Conservation (phyloP, 306 rosid genomes). For the Citrullus colocynthis region DNA sequence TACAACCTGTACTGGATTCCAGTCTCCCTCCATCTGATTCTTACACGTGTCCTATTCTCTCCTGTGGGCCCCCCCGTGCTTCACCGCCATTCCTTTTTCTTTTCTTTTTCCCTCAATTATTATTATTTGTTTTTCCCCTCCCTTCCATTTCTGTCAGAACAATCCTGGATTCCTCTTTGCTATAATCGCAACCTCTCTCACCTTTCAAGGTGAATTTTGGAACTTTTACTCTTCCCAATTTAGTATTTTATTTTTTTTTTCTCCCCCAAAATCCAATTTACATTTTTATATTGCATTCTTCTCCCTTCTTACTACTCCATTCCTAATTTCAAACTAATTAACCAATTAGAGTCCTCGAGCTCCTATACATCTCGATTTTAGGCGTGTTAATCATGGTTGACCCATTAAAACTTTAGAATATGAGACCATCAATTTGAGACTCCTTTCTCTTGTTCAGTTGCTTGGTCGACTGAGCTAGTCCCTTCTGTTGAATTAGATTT, state of each 20-base stretch:
- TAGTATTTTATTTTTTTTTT: neutral
- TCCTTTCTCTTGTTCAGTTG: too few relatives aligned
- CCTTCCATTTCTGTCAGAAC: neutral
- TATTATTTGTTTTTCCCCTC: neutral
- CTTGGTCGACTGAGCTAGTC: too few relatives aligned
- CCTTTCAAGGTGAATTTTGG: neutral
- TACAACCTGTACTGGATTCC: constrained; percentile 16
- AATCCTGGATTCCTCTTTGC: constrained; percentile 1
- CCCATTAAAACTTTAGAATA: too few relatives aligned
- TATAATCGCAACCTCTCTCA: neutral
- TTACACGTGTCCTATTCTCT: constrained; percentile 7
- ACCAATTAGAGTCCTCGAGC: too few relatives aligned
- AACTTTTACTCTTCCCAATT: neutral
- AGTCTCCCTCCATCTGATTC: neutral
- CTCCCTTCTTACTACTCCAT: too few relatives aligned
- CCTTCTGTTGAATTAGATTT: too few relatives aligned
- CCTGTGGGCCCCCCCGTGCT: neutral
- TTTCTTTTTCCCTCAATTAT: neutral
- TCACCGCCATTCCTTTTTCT: neutral
- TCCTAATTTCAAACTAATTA: too few relatives aligned
- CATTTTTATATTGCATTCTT: too few relatives aligned
- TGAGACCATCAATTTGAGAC: too few relatives aligned
- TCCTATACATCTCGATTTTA: too few relatives aligned
- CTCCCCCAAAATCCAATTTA: neutral
- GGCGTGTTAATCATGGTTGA: too few relatives aligned